Conservation (phyloP, 768 basidiomycete genomes). For the Tricholoma matsutake region DNA sequence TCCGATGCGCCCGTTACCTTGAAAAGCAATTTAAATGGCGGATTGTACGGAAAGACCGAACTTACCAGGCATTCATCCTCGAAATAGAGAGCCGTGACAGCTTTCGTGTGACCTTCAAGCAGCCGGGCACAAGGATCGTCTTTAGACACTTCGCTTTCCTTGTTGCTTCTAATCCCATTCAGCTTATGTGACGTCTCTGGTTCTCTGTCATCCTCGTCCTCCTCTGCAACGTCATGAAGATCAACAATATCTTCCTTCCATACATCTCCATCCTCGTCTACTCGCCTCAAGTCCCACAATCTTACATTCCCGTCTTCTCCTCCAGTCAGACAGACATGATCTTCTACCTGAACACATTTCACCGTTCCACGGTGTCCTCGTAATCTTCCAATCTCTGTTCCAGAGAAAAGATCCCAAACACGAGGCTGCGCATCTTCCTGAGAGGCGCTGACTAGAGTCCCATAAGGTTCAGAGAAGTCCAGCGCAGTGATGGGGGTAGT, state of each 20-base stretch:
- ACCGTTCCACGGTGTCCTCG: constrained; percentile 79
- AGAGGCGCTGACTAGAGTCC: constrained; percentile 84
- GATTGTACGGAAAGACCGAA: constrained; percentile 11
- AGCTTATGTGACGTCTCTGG: constrained; percentile 35
- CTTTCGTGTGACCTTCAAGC: constrained; percentile 89
- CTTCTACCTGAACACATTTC: constrained; percentile 92
- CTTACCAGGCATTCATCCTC: constrained; percentile 90
- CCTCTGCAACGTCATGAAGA: constrained; percentile 63
- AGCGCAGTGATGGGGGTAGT: constrained; percentile 80
- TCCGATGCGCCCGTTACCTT: constrained; percentile 97
- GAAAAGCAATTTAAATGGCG: constrained; percentile 16
- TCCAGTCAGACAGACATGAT: constrained; percentile 86
- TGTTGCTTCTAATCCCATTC: constrained; percentile 39
- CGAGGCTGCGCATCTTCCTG: constrained; percentile 83
- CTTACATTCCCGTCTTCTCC: constrained; percentile 82
- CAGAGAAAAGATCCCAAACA: constrained; percentile 93
- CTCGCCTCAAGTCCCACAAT: constrained; percentile 87
- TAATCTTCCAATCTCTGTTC: constrained; percentile 81
- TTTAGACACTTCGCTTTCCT: constrained; percentile 33
- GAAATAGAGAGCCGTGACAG: constrained; percentile 91
- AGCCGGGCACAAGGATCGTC: constrained; percentile 66
- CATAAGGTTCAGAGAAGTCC: constrained; percentile 97
- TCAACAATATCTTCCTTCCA: constrained; percentile 54
- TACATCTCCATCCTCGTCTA: constrained; percentile 69
- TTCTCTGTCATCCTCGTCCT: constrained; percentile 52